Conservation (phyloP, 2,329 filamentous ascomycete genomes). For the Penicillium rolfsii region DNA sequence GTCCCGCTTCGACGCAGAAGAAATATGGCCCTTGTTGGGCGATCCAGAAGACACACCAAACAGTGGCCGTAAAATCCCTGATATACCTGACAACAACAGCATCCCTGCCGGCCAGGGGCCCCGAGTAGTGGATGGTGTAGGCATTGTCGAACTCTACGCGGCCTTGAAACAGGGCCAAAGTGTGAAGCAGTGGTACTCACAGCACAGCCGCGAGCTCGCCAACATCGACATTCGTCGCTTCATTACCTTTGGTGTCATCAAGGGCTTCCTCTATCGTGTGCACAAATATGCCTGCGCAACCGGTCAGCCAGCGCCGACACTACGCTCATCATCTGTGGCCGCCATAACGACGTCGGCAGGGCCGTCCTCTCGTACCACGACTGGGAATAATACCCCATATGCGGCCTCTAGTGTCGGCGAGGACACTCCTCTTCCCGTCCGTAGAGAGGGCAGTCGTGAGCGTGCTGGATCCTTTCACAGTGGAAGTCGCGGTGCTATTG, state of each 20-base stretch:
- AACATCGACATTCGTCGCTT: conserved; percentile 87
- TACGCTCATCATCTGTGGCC: conserved; percentile 29
- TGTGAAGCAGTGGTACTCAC: conserved; percentile 83
- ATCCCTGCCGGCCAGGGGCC: conserved; percentile 14
- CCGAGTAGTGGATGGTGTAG: conserved; percentile 47
- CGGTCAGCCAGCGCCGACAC: conserved; percentile 34
- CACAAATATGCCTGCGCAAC: conserved; percentile 79
- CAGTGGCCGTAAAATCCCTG: conserved; percentile 23
- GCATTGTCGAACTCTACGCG: conserved; percentile 79
- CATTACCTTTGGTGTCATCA: conserved; percentile 94
- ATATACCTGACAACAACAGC: conserved; percentile 11
- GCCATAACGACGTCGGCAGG: conserved; percentile 25
- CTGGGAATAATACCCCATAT: conserved; percentile 39
- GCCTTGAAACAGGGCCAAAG: conserved; percentile 80
- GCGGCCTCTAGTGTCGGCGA: conserved; percentile 28
- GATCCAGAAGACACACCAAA: conserved; percentile 31
- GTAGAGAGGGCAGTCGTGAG: conserved; percentile 26
- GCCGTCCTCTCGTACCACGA: conserved; percentile 36
- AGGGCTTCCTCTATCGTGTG: conserved; percentile 88
- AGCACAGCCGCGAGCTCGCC: conserved; percentile 70
- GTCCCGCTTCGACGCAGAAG: conserved; percentile 37
- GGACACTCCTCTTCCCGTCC: conserved; percentile 22
- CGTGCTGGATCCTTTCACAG: conserved; percentile 34
- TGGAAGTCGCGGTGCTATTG: conserved; percentile 27
- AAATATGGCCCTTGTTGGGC: conserved; percentile 50